phyloP scores from a whole-genome alignment of 805 yeast species.

The Cephaloascus fragrans region DNA sequence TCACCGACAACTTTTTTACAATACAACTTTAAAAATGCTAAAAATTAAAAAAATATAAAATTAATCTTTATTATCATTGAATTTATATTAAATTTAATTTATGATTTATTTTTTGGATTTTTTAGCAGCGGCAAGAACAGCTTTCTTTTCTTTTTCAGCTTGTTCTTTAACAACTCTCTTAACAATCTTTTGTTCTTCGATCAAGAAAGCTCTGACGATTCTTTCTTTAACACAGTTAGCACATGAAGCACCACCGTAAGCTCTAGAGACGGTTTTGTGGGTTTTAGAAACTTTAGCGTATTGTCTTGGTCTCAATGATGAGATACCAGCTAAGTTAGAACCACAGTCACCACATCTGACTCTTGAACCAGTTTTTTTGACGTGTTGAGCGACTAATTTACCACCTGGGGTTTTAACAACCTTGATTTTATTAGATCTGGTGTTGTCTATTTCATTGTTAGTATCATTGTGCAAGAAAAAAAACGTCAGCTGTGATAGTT shows the following conservation, averaged over 20 bases:
- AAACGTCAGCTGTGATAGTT: too few species aligned
- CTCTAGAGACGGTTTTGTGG: conserved; percentile 40
- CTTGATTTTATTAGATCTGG: conserved; percentile 99
- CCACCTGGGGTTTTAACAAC: conserved; percentile 99
- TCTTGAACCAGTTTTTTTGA: conserved; percentile 83
- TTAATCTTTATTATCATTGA: too few species aligned
- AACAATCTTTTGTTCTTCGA: conserved; percentile 41
- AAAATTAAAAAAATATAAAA: too few species aligned
- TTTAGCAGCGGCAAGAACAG: too few species aligned
- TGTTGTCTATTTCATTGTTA: conserved; percentile 63
- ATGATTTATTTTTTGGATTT: too few species aligned
- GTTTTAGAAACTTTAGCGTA: conserved; percentile 36
- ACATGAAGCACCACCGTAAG: conserved; percentile 45
- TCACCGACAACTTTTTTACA: too few species aligned
- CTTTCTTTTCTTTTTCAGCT: conserved; percentile 34
- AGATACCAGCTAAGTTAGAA: conserved; percentile 46
- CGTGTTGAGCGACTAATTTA: conserved; percentile 94
- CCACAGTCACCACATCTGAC: conserved; percentile 89
- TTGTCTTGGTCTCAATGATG: conserved; percentile 39
- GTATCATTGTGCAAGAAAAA: conserved; percentile 6
- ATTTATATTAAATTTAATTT: too few species aligned
- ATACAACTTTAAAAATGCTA: too few species aligned
- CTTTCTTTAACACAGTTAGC: conserved; percentile 43
- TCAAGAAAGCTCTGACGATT: conserved; percentile 40
- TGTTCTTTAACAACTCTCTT: conserved; percentile 40